Base-by-base conservation (phyloP, 495 filamentous ascomycete genomes). In the Tuber melanosporum region DNA sequence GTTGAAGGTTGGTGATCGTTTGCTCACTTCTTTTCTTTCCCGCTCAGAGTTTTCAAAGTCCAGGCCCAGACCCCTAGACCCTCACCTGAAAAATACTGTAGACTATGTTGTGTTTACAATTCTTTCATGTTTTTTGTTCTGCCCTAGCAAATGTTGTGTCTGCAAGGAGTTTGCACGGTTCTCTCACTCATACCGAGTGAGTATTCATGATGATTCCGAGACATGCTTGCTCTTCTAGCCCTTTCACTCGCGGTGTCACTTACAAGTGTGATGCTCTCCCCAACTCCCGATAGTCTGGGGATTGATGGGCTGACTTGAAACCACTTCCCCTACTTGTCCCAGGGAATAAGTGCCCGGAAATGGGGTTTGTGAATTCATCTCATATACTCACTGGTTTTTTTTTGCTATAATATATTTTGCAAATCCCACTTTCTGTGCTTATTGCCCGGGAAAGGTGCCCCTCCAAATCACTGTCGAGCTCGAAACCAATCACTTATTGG, bases 161-260 rank as follows among this genome's bases (percentile, higher is more conserved):
- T 17, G 32, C 57, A 14, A 36, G 15, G 32, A 0, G 57, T 36
- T 66, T 66, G 26, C 39, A 4, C 4, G 15, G 5, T 15, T 4
- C 0, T 66, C 14, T 66, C 14, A 66, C 57, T 66, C 17, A 7
- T 66, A 6, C 14, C 57, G 57, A 36, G 57, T 66, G 57, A 36
- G 57, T 66, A 36, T 66, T 66, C 57, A 66, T 66, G 57, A 66
- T 66, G 57, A 19, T 66, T 66, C 57, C 14, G 5, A 66, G 57
- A 66, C 26, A 66, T 14, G 10, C 57, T 19, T 57, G 1, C 10
- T 12, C 52, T 7, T n/a, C 12, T 66, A 4, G 1, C 12, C 57
- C 14, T 66, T 36, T 66, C 14, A 2, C 57, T 7, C 0, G 14
- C 12, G 14, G 17, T 36, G 57, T 66, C 57, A 15, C 57, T 66